Base-by-base conservation (phyloP, 2,329 filamentous ascomycete genomes). In the Pseudopyrenochaeta lycopersici region DNA sequence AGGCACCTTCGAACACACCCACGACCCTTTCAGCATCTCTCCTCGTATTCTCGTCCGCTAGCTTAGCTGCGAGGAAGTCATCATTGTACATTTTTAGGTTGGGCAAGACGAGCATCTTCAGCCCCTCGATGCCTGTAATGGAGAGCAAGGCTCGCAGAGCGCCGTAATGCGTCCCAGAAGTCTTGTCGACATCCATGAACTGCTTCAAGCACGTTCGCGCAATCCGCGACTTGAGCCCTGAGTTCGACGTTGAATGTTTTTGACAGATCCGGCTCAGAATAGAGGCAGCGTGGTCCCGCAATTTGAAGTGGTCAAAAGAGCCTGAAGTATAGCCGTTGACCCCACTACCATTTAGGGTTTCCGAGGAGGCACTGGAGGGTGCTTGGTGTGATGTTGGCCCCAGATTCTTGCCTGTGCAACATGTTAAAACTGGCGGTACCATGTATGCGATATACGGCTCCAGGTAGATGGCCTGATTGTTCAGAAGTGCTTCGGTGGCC, bases 181-280 rank as follows among this genome's bases (percentile, higher is more conserved):
- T 88, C 70, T 93, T 92, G 38, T 88, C 87, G 0, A 92, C 91
- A 68, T 97, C 93, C 27, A 99, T 84, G 75, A 97, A 94, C 67
- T 90, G 88, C 78, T 97, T 97, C 30, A 98, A 84, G 69, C 92
- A 97, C 0, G 93, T 95, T n/a, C 95, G 86, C 3, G 92, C 93
- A 27, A 99, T 88, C 60, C 96, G 91, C 2, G 93, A 89, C 52
- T 92, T 91, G 21, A 98, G 85, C 12, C 92, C 89, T 38, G 90
- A 88, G 52, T 93, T 96, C 4, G 88, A 89, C 21, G 88, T 84
- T 5, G 89, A 88, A 78, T 96, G 97, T 68, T 93, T 94, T 58
- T 84, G 85, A 3, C 90, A 88, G 33, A 99, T 90, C 31, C 87
- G 85, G 29, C 88, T 89, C 14, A 98, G 84, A 4, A 99, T 83